Evolutionary conservation across 345 rosid species (phyloP), one percentile per base, ranked within the genome.

Genomic region (Noccaea bulbosa): DNA sequence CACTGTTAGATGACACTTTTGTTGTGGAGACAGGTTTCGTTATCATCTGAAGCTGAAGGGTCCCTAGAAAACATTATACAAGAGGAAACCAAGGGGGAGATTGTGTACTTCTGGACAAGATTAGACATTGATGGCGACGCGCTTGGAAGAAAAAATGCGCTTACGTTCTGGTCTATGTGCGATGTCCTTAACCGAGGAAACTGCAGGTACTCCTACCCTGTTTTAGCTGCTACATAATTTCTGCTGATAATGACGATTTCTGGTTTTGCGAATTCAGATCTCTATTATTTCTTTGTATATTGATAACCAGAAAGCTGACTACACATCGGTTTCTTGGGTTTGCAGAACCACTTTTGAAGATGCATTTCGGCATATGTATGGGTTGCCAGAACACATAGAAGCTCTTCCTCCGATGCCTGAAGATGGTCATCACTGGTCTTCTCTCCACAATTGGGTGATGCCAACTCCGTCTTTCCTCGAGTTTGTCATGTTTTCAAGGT

Each of bases 381-480:
- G 61, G 38, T 76, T 94, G 51, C 97, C 96, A 62, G 71, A 84
- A 65, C 68, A 83, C 76, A 38, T 83, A 15, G 95, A 88, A 74
- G 93, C 82, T 77, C 96, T 91, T 75, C 97, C 97, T 10, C 96
- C 96, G 49, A 94, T 91, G 99, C 97, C 97, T 22, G 87, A 80
- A 72, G 99, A 89, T 82, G 91, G 90, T 69, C 85, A 89, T 65
- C 80, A 81, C 74, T 94, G 99, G 99, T 94, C 97, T 69, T 76
- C 92, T 60, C 84, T 91, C 69, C 95, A 94, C 76, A 81, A 95
- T 67, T 94, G 99, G 99, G 95, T 88, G 78, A 91, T 94, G 98
- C 99, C 95, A 67, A 94, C 99, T 46, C 84, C 96, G 65, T 91
- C 96, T 60, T 91, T 91, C 78, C 81, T 94, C 53, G 98, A 94